Conservation (phyloP, 73 alveolate genomes). For the Stentor coeruleus region DNA sequence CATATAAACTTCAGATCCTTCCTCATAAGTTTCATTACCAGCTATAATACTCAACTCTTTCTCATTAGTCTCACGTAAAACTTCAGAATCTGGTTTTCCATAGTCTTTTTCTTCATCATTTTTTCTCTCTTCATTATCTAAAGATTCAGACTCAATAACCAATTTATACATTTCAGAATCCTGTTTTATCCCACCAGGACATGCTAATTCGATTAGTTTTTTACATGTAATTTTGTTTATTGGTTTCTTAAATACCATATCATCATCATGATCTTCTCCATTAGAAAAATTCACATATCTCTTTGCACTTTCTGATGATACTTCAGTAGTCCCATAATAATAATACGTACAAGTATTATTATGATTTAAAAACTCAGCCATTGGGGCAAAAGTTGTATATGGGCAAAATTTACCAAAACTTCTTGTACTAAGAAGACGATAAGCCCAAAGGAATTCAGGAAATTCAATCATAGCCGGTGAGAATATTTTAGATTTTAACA, state of each 20-base stretch:
- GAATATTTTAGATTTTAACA: neutral
- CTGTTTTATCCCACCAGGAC: neutral
- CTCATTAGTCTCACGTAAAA: neutral
- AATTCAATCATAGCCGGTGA: neutral
- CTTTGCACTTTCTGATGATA: neutral
- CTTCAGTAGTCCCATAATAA: neutral
- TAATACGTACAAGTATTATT: neutral
- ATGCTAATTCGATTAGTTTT: neutral
- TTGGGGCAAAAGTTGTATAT: neutral
- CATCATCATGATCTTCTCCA: slow-evolving; percentile 15
- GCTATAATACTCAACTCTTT: neutral
- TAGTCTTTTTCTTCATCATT: neutral
- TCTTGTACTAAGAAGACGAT: neutral
- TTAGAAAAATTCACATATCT: neutral
- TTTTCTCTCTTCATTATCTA: neutral
- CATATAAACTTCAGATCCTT: slow-evolving; percentile 42
- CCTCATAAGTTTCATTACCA: slow-evolving; percentile 17
- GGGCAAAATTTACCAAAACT: slow-evolving; percentile 12
- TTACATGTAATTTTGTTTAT: neutral
- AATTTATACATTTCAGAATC: neutral
- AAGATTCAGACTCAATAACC: neutral
- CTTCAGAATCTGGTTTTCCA: neutral
- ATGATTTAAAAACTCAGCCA: slow-evolving; percentile 15
- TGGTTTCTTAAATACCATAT: neutral
- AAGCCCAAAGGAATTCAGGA: neutral